Base-by-base conservation (phyloP, 768 basidiomycete genomes). In the Phlebiopsis gigantea region DNA sequence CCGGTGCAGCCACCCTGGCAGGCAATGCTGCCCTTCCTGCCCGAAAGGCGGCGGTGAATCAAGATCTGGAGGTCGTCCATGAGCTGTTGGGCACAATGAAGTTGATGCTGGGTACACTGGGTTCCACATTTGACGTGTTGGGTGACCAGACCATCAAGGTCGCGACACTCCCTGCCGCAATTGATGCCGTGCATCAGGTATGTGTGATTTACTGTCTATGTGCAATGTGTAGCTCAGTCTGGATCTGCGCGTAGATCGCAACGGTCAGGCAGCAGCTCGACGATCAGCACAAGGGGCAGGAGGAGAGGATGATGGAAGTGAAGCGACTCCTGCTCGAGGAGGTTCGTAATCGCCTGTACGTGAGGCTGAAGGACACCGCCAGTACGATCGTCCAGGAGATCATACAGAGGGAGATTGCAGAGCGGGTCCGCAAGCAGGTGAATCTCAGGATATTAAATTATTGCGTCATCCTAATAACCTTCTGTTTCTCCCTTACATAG, bases 31-130 rank as follows among this genome's bases (percentile, higher is more conserved):
- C 9, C 9, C 28, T 30, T 15, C 15, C 39, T 22, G 4, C 26
- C n/a, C 50, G 17, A 19, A 30, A 28, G 25, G 12, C 58, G 14
- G 30, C 28, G 1, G 54, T 52, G 29, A 21, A 14, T 5, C 41
- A 47, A 25, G 58, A 56, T 47, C 31, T 60, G 9, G 49, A n/a
- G 14, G 58, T 52, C 6, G 58, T 81, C 26, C 74, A 74, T 7
- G 74, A 77, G n/a, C 61, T 81, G 14, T 72, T 81, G 19, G 61
- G 68, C 9, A 71, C 74, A 21, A 78, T 82, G 74, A 78, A 77
- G 56, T 63, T 67, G 17, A 75, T 78, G 4, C 62, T 82, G 4
- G 57, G 61, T 1, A 63, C 68, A 0, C 69, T 83, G 53, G 70
- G 75, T 2, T 62, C 64, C 12, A 76, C 78, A 1, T 77, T 83